A percentile compares a stretch with the other conserved stretches of the same genome.
phyloP scores from a whole-genome alignment of 2,329 filamentous ascomycete species.

The Chrysoporthe austroafricana region DNA sequence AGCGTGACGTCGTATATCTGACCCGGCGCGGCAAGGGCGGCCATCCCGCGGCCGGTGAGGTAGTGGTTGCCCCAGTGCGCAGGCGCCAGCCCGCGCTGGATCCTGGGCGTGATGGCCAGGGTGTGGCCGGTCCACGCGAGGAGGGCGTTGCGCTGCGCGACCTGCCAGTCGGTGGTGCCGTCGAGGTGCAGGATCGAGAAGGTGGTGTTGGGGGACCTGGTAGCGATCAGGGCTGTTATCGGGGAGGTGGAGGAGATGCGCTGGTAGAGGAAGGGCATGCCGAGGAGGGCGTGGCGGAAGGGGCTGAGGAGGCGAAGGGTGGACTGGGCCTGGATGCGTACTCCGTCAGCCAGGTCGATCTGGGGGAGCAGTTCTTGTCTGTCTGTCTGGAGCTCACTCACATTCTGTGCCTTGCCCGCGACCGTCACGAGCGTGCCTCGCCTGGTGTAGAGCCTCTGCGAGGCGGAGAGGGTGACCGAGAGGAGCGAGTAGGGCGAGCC shows the following conservation, averaged over 20 bases:
- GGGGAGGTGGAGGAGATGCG: conserved; percentile 85
- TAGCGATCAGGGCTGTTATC: conserved; percentile 84
- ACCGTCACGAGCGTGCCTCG: conserved; percentile 89
- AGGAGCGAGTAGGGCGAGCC: conserved; percentile 91
- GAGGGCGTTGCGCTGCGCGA: conserved; percentile 83
- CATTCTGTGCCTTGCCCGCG: conserved; percentile 89
- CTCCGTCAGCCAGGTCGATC: conserved; percentile 15
- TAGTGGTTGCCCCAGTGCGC: conserved; percentile 92
- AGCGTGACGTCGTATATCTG: conserved; percentile 87
- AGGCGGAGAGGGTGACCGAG: conserved; percentile 89
- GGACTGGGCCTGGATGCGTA: conserved; percentile 73
- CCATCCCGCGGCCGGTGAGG: conserved; percentile 83
- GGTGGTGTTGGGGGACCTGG: conserved; percentile 83
- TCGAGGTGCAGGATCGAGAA: conserved; percentile 89
- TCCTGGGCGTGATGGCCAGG: conserved; percentile 72
- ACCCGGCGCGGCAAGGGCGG: conserved; percentile 82
- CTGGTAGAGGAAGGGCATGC: conserved; percentile 95
- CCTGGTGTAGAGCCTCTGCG: conserved; percentile 89
- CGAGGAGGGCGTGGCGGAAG: conserved; percentile 75
- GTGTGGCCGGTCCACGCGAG: conserved; percentile 97
- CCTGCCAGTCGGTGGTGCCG: conserved; percentile 93
- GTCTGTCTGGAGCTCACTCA: conserved; percentile 43
- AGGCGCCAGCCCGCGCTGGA: conserved; percentile 75
- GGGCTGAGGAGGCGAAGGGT: conserved; percentile 87
- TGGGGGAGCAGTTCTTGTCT: too few relatives aligned